A percentile compares a stretch with the other conserved stretches of the same genome.
Evolutionary conservation across 163 green algal genomes (phyloP).

Genomic region (Coccomyxa subellipsoidea): DNA sequence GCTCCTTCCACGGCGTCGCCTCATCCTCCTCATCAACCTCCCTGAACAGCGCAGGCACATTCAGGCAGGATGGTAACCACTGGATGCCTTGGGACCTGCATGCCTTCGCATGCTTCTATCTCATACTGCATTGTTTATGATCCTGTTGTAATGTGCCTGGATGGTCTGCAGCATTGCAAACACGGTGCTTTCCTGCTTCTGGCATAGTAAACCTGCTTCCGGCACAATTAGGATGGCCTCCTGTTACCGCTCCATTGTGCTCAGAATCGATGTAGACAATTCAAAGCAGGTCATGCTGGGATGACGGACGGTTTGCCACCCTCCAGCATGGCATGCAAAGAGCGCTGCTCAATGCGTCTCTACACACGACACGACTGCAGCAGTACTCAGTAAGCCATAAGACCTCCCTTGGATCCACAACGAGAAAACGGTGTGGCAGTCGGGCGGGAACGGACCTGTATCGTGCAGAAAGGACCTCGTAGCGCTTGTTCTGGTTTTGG

Average conservation of each 20-base stretch:
- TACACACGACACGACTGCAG: no score
- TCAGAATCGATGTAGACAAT: no score
- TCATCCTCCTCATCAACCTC: conserved; percentile 54
- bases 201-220: not conserved
- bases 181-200: not conserved
- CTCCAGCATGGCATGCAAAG: no score
- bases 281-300: no score
- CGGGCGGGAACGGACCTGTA: not conserved
- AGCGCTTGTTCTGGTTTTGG: conserved; percentile 37
- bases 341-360: no score
- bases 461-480: conserved; percentile 46
- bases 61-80: not conserved
- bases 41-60: conserved; percentile 38
- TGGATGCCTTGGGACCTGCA: not conserved
- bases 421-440: no score
- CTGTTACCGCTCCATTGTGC: no score
- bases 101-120: not conserved
- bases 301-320: no score
- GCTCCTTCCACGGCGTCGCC: conserved; percentile 68
- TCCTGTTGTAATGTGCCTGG: not conserved
- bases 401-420: no score
- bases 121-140: not conserved
- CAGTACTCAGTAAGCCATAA: no score
- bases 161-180: not conserved
- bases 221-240: not conserved